A percentile compares a stretch with the other conserved stretches of the same genome.
phyloP scores from a whole-genome alignment of 2,329 filamentous ascomycete genomes.

The Erysiphe neolycopersici region DNA sequence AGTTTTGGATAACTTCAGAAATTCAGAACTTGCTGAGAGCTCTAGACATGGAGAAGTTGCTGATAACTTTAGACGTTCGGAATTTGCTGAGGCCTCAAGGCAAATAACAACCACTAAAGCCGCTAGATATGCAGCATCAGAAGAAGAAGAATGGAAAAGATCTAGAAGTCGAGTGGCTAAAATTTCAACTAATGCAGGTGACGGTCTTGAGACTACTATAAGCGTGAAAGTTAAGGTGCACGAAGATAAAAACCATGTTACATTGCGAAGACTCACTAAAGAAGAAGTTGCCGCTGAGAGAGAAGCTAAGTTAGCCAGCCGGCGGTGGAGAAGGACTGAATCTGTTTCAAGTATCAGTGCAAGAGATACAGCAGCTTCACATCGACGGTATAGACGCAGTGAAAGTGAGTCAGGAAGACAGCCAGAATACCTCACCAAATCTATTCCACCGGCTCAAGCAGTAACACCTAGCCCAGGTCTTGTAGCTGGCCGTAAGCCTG shows the following conservation, averaged over 20 bases:
- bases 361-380: constrained; percentile 22
- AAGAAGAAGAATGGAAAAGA: constrained; percentile 16
- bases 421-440: constrained; percentile 4
- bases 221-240: constrained; percentile 33
- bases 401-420: constrained; percentile 19
- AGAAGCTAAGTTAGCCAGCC: constrained; percentile 11
- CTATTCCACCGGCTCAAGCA: constrained; percentile 4
- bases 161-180: constrained; percentile 5
- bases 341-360: constrained; percentile 30
- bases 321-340: constrained; percentile 19
- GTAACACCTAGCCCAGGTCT: constrained; percentile 28
- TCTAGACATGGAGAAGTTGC: no score
- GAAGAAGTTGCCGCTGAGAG: constrained; percentile 24
- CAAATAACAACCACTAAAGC: constrained; percentile 21
- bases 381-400: constrained; percentile 26
- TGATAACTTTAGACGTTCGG: no score
- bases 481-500: constrained; percentile 23
- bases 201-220: constrained; percentile 21
- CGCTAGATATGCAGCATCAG: constrained; percentile 21
- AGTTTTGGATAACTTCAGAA: no score
- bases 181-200: constrained; percentile 4
- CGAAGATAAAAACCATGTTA: constrained; percentile 34
- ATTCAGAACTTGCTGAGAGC: no score
- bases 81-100: constrained; percentile 16
- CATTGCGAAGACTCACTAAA: constrained; percentile 31